Base-by-base conservation (phyloP, 148 eudicot genomes). In the Suaeda aralocaspica region DNA sequence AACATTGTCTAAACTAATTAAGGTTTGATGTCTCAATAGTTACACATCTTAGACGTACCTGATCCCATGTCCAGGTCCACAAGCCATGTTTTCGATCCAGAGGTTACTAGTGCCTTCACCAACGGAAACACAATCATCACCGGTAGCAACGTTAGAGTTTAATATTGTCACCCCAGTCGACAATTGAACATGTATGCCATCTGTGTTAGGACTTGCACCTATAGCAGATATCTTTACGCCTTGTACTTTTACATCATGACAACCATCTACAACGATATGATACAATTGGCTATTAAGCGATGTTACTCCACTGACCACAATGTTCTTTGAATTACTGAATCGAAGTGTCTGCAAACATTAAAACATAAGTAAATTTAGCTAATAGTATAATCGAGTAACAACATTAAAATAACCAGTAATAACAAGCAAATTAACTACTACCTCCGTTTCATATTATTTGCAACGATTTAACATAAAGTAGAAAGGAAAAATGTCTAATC, bases 31-130 rank as follows among this genome's bases (percentile, higher is more conserved):
- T n/a, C n/a, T n/a, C n/a, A n/a, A n/a, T n/a, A n/a, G n/a, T n/a
- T 50, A 19, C 11, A 24, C 7, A 9, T 2, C 9, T 8, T n/a
- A 16, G 0, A 16, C 0, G 13, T 69, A 75, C 78, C 78, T 75
- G 7, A 75, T 69, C 18, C 78, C 78, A 53, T 86, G 90, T 15
- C 90, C 90, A 2, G 90, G 90, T 31, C 90, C 90, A 56, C 90
- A 86, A 1, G 21, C 41, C 11, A 86, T 61, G 2, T 73, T 65
- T 42, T 86, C 82, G 2, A 84, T 70, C 87, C 85, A 83, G 45
- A 86, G n/a, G 57, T 77, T 71, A 19, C 65, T 68, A 33, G 69
- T 70, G 1, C 80, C 79, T 0, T 82, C 79, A 26, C 90, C 84
- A 5, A 86, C 70, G 1, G 90, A 86, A 29, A 86, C 58, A 55